A percentile compares a stretch with the other conserved stretches of the same genome.
Conservation (phyloP, 306 rosid genomes). For the Elaeagnus macrophylla region DNA sequence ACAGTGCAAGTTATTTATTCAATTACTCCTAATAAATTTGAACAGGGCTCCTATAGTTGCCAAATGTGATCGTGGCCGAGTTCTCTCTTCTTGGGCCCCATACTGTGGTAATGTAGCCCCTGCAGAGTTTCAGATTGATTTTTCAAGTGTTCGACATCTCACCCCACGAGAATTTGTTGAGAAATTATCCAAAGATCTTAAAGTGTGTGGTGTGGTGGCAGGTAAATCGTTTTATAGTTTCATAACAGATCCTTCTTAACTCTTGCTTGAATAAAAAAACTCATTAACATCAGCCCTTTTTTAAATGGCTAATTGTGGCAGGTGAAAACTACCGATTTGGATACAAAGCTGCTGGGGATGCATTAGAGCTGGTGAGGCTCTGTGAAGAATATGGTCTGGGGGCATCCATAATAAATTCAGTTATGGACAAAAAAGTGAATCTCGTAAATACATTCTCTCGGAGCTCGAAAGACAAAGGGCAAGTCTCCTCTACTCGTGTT, state of each 20-base stretch:
- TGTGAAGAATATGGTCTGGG: constrained; percentile 71
- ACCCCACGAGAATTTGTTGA: constrained; percentile 77
- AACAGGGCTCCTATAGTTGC: constrained; percentile 90
- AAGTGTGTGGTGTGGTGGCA: constrained; percentile 77
- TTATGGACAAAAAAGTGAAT: constrained; percentile 60
- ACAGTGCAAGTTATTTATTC: neutral
- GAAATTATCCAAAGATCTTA: constrained; percentile 65
- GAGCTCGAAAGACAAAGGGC: constrained; percentile 69
- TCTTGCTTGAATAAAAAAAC: neutral
- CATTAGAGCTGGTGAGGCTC: constrained; percentile 58
- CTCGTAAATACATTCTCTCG: constrained; percentile 24
- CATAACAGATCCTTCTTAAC: neutral
- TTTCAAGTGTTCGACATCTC: constrained; percentile 71
- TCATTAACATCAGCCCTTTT: neutral
- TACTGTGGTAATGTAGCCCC: constrained; percentile 57
- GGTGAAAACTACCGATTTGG: constrained; percentile 95
- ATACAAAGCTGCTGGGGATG: constrained; percentile 88
- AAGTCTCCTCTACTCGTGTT: constrained; percentile 88
- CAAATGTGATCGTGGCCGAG: constrained; percentile 67
- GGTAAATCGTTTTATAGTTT: constrained; percentile 33
- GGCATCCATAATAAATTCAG: constrained; percentile 77
- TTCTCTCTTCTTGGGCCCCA: constrained; percentile 77
- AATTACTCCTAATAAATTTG: constrained; percentile 15
- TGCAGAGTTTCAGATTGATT: constrained; percentile 60
- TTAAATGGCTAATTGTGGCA: constrained; percentile 32